Evolutionary conservation across 2,329 filamentous ascomycete species (phyloP), one percentile per base, ranked within the genome.

Genomic region (Trichothecium roseum): DNA sequence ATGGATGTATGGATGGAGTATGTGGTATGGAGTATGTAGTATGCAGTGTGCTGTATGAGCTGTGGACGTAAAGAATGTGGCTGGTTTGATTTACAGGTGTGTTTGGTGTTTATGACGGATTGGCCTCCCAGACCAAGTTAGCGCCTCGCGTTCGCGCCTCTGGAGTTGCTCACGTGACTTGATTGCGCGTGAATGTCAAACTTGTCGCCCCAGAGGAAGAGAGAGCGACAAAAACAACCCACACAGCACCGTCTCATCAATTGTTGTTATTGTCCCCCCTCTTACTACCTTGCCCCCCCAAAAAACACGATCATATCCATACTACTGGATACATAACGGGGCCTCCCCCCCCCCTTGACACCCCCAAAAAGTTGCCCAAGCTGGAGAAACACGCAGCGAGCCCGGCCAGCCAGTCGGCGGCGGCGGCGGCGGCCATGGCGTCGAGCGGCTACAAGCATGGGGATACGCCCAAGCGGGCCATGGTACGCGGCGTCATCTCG

Each of bases 401-500:
- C 20, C 20, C 20, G 20, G 10, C 20, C 6, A 24, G 20, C 20
- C 20, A 24, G 20, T 6, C n/a, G 15, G 18, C 13, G 30, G 17
- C 13, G 24, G 52, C 51, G 50, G 48, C n/a, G 15, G 18, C 13
- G 30, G 17, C 13, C 28, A 53, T 52, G 50, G 48, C 49, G 18
- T 37, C 48, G n/a, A 52, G 53, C 32, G 53, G 53, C 32, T 58
- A 55, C 41, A 58, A 55, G 37, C 56, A 59, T 43, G 53, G 52
- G 32, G 56, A 60, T 44, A 54, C 53, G 30, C 49, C 52, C 10
- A 56, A 57, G 43, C 57, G 56, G 49, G 56, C 54, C 38, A 55
- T 60, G 53, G 57, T 59, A 26, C 51, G 57, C 9, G 57, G 57
- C 8, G 58, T 55, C 32, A 59, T 60, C 42, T 59, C 57, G 4